Base-by-base conservation (phyloP, 164 flowering plant species). In the Tetrastigma voinierianum region DNA sequence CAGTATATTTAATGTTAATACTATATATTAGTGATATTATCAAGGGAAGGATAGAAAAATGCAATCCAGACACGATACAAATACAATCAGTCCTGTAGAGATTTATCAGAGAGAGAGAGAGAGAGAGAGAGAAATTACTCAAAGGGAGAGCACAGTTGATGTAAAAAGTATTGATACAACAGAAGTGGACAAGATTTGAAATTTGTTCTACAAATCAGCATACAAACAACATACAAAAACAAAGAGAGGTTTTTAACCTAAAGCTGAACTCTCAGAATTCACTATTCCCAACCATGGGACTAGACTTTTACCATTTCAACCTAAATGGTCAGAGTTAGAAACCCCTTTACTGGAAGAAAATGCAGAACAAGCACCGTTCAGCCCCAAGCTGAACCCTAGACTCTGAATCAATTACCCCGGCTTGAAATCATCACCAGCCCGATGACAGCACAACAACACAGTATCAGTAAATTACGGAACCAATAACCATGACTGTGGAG, bases 311-410 rank as follows among this genome's bases (percentile, higher is more conserved):
- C n/a, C 46, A 62, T 47, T 24, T 21, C 48, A 57, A 57, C 55
- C 58, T 72, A 59, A 61, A 44, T 62, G 48, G 59, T 49, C 52
- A 46, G 53, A 70, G 72, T 73, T 71, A 77, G 62, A 76, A 62
- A 73, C 57, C 66, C n/a, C 62, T 54, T 61, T 5, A 20, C 59
- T 20, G 16, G 32, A 3, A n/a, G n/a, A 61, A 20, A 32, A 74
- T 57, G 67, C 71, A 65, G 62, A 67, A 55, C 71, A 65, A 70
- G 55, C 74, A 78, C 62, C 62, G 73, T 79, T 82, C 91, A 87
- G 89, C 83, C 74, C 71, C 51, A n/a, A 73, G 80, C 86, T 84
- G 88, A 87, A 84, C 83, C 73, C 53, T 59, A n/a, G n/a, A n/a
- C n/a, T n/a, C n/a, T n/a, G n/a, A n/a, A n/a, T n/a, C n/a, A n/a